Evolutionary conservation across 2,329 filamentous ascomycete species (phyloP).

Genomic region (Scedosporium boydii): DNA sequence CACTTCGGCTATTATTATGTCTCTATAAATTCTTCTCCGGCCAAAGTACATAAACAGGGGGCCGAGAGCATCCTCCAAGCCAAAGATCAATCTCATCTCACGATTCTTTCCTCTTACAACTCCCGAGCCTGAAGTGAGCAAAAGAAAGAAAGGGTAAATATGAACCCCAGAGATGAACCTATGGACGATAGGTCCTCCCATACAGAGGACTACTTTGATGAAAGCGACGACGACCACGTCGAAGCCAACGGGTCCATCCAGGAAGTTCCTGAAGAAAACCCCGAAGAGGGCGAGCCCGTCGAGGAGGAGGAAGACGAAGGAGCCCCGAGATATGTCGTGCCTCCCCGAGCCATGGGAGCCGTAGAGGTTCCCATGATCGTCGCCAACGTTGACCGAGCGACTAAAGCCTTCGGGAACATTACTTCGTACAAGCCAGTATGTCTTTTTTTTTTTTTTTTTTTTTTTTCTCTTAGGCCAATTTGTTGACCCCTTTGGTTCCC

Average conservation of each 20-base stretch:
- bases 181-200: not conserved
- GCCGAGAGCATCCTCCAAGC: no score
- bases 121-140: not conserved
- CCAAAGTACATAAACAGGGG: no score
- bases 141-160: not conserved
- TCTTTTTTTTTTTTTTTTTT: constrained; percentile 5
- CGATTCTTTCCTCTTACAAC: no score
- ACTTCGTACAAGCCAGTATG: constrained; percentile 28
- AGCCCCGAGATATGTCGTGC: constrained; percentile 16
- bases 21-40: no score
- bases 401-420: constrained; percentile 30
- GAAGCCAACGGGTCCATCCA: not conserved
- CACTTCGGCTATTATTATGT: no score
- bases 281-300: constrained; percentile 1
- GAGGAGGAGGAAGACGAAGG: not conserved
- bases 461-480: constrained; percentile 4
- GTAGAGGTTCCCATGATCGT: constrained; percentile 35
- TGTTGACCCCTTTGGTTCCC: not conserved
- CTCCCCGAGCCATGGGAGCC: constrained; percentile 24
- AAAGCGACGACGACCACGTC: not conserved
- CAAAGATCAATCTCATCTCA: no score
- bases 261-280: not conserved
- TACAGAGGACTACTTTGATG: not conserved
- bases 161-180: not conserved
- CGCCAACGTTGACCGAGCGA: constrained; percentile 30